phyloP scores from a whole-genome alignment of 2,329 filamentous ascomycete species.

The Canariomyces notabilis region DNA sequence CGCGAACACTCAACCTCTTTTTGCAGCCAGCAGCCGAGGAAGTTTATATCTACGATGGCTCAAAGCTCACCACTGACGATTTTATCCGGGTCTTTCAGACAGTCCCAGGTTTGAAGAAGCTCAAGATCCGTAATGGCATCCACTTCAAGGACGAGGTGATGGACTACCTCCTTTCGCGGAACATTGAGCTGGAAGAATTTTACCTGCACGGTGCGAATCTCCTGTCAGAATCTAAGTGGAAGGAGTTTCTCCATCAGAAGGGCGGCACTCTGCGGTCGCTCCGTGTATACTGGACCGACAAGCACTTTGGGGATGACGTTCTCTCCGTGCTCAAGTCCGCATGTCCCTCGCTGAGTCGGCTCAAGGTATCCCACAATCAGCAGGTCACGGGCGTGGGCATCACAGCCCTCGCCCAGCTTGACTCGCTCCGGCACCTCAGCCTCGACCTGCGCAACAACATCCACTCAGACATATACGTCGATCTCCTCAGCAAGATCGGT shows the following conservation, averaged over 20 bases:
- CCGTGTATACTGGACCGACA: constrained; percentile 80
- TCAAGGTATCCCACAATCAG: constrained; percentile 81
- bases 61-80: constrained; percentile 67
- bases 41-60: constrained; percentile 53
- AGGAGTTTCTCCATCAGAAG: constrained; percentile 59
- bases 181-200: constrained; percentile 63
- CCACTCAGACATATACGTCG: constrained; percentile 51
- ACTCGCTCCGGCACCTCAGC: constrained; percentile 67
- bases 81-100: constrained; percentile 75
- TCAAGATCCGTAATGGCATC: constrained; percentile 79
- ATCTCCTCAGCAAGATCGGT: constrained; percentile 60
- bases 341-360: constrained; percentile 63
- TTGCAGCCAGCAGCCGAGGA: constrained; percentile 46
- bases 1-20: constrained; percentile 53
- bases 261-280: constrained; percentile 62
- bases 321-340: constrained; percentile 55
- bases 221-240: constrained; percentile 71
- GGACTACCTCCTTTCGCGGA: constrained; percentile 71
- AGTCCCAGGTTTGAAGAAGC: constrained; percentile 60
- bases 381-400: constrained; percentile 64
- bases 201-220: constrained; percentile 83
- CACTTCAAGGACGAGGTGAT: constrained; percentile 85
- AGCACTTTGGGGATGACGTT: constrained; percentile 69
- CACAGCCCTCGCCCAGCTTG: constrained; percentile 56
- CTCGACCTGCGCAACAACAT: constrained; percentile 60